These are phyloP conservation scores for Gamarada debralockiae DNA, from an alignment of 495 filamentous ascomycete genomes.

Conservation along the genomic window DNA sequence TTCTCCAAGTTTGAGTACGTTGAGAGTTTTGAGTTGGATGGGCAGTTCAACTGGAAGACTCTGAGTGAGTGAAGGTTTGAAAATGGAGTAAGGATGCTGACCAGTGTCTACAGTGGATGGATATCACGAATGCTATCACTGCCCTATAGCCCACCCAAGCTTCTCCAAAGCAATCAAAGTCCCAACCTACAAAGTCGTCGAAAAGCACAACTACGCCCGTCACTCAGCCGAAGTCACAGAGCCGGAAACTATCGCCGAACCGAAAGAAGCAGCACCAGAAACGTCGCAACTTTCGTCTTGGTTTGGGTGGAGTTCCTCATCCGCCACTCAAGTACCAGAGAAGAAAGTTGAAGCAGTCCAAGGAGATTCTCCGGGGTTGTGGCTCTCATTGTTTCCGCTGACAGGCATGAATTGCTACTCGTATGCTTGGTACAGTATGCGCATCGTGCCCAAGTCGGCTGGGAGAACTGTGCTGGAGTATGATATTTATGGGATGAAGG, in stretches of 20 bases:
- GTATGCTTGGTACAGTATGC: conserved; percentile 45
- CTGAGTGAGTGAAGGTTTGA: conserved; percentile 14
- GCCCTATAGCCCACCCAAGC: conserved; percentile 43
- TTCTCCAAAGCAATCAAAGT: conserved; percentile 40
- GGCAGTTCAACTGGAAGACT: conserved; percentile 49
- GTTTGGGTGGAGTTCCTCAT: conserved; percentile 24
- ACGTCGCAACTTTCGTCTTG: not conserved
- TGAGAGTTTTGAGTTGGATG: conserved; percentile 42
- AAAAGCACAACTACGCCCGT: conserved; percentile 35
- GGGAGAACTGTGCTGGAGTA: conserved; percentile 36
- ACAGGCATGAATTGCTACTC: conserved; percentile 29
- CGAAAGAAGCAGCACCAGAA: conserved; percentile 10
- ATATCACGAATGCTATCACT: conserved; percentile 53
- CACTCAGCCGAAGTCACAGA: conserved; percentile 36
- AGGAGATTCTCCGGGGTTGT: conserved; percentile 25
- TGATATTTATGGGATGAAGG: conserved; percentile 46
- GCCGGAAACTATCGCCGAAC: conserved; percentile 29
- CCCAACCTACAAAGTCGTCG: conserved; percentile 37
- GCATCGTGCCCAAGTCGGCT: conserved; percentile 39
- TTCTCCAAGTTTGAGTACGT: conserved; percentile 45
- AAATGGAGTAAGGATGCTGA: not conserved
- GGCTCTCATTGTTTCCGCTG: not conserved
- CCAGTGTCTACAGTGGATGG: conserved; percentile 30
- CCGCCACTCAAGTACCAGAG: conserved; percentile 48
- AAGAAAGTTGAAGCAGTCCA: conserved; percentile 41